Evolutionary conservation across 73 alveolate species (phyloP).

Genomic region (Stentor coeruleus): DNA sequence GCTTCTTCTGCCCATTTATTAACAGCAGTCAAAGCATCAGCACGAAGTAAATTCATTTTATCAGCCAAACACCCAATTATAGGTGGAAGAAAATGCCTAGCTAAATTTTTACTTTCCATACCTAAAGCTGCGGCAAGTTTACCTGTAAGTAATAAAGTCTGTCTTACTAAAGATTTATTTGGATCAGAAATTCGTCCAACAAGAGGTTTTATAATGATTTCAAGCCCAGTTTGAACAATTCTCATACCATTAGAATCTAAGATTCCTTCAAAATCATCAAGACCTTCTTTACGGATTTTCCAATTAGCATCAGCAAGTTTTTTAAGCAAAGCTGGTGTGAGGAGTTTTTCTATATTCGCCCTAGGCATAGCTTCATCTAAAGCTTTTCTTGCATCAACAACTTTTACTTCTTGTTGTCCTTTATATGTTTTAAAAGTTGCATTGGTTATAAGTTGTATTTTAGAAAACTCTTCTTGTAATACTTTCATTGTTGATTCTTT

Average conservation of each 20-base stretch:
- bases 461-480: conserved; percentile 70
- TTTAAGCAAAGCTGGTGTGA: conserved; percentile 61
- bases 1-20: conserved; percentile 65
- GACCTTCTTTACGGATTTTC: conserved; percentile 78
- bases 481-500: conserved; percentile 77
- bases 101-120: conserved; percentile 57
- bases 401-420: conserved; percentile 49
- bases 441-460: conserved; percentile 50
- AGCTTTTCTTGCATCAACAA: conserved; percentile 36
- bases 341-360: conserved; percentile 62
- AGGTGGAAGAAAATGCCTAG: conserved; percentile 63
- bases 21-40: conserved; percentile 63
- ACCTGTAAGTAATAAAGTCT: conserved; percentile 57
- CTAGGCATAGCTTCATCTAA: conserved; percentile 71
- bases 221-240: conserved; percentile 75
- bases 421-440: conserved; percentile 54
- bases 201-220: conserved; percentile 53
- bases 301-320: conserved; percentile 74
- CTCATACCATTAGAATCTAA: conserved; percentile 62
- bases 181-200: conserved; percentile 72
- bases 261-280: conserved; percentile 57
- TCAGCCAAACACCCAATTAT: conserved; percentile 66
- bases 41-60: conserved; percentile 71
- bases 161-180: conserved; percentile 74
- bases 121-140: conserved; percentile 73